Conservation (phyloP, 805 yeast genomes). For the Saccharomycodes ludwigii region DNA sequence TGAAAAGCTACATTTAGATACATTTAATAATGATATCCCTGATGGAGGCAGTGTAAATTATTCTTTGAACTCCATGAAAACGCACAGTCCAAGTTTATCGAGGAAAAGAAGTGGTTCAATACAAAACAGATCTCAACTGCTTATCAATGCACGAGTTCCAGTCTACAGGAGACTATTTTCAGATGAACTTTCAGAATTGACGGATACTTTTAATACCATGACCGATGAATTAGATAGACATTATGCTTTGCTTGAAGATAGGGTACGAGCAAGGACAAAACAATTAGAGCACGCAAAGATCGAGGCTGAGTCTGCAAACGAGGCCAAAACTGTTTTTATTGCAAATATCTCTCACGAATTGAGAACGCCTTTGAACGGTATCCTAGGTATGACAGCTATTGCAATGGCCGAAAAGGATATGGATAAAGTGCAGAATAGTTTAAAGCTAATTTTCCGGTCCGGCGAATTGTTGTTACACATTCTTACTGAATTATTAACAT, state of each 20-base stretch:
- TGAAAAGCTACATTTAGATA: too few species aligned
- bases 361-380: slow-evolving; percentile 92
- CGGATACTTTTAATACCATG: slow-evolving; percentile 86
- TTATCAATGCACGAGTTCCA: slow-evolving; percentile 32
- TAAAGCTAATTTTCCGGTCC: slow-evolving; percentile 75
- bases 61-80: too few species aligned
- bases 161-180: slow-evolving; percentile 39
- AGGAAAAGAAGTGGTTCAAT: slow-evolving; percentile 1
- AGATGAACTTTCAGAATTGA: slow-evolving; percentile 81
- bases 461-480: slow-evolving; percentile 86
- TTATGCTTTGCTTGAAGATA: slow-evolving; percentile 73
- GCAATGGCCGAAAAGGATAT: slow-evolving; percentile 79
- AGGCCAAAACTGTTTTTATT: slow-evolving; percentile 87
- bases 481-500: slow-evolving; percentile 80
- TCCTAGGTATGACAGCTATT: slow-evolving; percentile 87
- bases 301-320: slow-evolving; percentile 90
- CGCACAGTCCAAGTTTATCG: too few species aligned
- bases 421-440: slow-evolving; percentile 54
- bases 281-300: slow-evolving; percentile 81
- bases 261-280: slow-evolving; percentile 75
- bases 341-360: slow-evolving; percentile 91
- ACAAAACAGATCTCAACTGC: too few species aligned
- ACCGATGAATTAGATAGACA: slow-evolving; percentile 77
- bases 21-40: too few species aligned
- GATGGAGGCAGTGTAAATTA: too few species aligned